Percentiles rank a stretch among this genome's conserved stretches.
phyloP scores from a whole-genome alignment of 805 yeast genomes.

The Myxozyma mucilagina region DNA sequence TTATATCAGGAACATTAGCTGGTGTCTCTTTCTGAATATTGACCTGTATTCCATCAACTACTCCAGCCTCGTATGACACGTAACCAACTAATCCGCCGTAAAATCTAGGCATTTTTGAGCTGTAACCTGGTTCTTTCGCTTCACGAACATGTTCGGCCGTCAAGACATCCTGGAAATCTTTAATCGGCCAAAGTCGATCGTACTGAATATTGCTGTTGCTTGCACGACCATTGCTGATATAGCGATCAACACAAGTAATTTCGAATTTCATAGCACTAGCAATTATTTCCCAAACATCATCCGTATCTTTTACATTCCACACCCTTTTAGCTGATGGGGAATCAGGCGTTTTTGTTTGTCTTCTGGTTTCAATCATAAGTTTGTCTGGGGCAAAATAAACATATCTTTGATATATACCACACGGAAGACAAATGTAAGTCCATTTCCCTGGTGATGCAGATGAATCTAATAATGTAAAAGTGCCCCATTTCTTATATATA shows the following conservation, averaged over 20 bases:
- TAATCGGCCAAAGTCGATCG: background rate
- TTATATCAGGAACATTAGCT: constrained; percentile 56
- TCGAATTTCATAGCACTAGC: constrained; percentile 1
- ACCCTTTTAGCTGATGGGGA: background rate
- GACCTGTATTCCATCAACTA: constrained; percentile 35
- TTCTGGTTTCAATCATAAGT: constrained; percentile 1
- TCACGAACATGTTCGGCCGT: background rate
- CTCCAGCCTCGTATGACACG: constrained; percentile 86
- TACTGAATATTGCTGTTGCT: background rate
- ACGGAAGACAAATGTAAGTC: constrained; percentile 69
- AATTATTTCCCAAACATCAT: constrained; percentile 24
- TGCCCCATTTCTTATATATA: background rate
- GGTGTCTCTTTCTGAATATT: constrained; percentile 2
- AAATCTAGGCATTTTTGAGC: constrained; percentile 57
- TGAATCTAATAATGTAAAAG: constrained; percentile 56
- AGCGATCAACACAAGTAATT: background rate
- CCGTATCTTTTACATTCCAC: constrained; percentile 5
- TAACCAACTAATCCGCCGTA: constrained; percentile 90
- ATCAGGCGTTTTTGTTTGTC: background rate
- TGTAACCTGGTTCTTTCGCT: background rate
- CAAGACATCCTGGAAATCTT: background rate
- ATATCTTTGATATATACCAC: background rate
- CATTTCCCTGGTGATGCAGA: constrained; percentile 84
- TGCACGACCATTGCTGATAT: background rate
- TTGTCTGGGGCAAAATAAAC: constrained; percentile 15